phyloP scores from a whole-genome alignment of 805 yeast genomes.

The Ogataea chonburiensis region DNA sequence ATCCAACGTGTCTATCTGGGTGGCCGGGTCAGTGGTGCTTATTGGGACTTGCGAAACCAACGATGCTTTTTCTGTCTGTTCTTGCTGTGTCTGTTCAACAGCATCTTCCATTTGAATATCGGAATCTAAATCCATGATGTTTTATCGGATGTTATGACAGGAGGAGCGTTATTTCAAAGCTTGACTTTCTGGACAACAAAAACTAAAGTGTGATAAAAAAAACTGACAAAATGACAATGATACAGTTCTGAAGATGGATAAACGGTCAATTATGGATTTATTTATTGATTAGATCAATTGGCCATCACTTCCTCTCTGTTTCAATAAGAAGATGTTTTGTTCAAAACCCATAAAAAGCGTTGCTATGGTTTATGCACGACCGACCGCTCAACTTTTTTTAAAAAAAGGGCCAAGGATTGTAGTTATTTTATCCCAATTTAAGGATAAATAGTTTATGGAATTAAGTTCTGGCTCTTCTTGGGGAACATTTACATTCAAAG shows the following conservation, averaged over 20 bases:
- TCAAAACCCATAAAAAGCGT: slow-evolving; percentile 14
- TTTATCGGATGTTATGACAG: slow-evolving; percentile 6
- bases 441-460: slow-evolving; percentile 7
- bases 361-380: slow-evolving; percentile 18
- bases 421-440: slow-evolving; percentile 2
- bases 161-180: slow-evolving; percentile 2
- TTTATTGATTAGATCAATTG: slow-evolving; percentile 9
- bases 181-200: neutral
- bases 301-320: slow-evolving; percentile 13
- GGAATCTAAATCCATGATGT: slow-evolving; percentile 38
- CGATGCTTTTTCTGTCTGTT: slow-evolving; percentile 8
- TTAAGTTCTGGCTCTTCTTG: slow-evolving; percentile 11
- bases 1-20: slow-evolving; percentile 63
- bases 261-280: neutral
- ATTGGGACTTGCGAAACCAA: slow-evolving; percentile 21
- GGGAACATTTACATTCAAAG: slow-evolving; percentile 5
- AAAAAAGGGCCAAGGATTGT: slow-evolving; percentile 9
- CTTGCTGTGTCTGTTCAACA: slow-evolving; percentile 34
- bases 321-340: slow-evolving; percentile 15
- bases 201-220: too few relatives aligned
- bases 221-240: neutral
- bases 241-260: neutral
- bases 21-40: slow-evolving; percentile 33
- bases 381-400: neutral
- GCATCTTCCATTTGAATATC: slow-evolving; percentile 88